Percentiles rank a stretch among this genome's conserved stretches.
Conservation (phyloP, 495 filamentous ascomycete genomes). For the Wilcoxina mikolae region DNA sequence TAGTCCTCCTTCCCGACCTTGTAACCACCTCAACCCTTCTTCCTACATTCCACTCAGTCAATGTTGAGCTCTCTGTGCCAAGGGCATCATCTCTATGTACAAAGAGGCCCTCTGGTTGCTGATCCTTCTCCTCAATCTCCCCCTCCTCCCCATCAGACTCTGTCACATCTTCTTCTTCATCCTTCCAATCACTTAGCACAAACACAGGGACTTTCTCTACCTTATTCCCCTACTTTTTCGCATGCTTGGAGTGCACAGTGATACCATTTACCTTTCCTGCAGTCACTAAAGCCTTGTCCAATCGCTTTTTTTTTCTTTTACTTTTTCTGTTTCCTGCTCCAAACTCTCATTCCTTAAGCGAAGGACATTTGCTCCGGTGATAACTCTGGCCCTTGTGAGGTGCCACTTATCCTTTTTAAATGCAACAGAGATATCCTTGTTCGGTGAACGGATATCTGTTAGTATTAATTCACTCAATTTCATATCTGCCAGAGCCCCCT, state of each 20-base stretch:
- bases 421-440: neutral
- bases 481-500: too few relatives aligned
- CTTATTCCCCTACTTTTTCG: neutral
- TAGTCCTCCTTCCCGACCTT: too few relatives aligned
- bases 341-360: neutral
- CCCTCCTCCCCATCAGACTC: neutral
- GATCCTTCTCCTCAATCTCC: neutral
- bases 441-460: too few relatives aligned
- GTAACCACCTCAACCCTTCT: slow-evolving; percentile 9
- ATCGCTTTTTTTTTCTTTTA: neutral
- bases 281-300: neutral
- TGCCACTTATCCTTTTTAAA: neutral
- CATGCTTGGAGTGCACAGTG: neutral
- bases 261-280: neutral
- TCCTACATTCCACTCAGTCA: neutral
- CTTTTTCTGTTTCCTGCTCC: neutral
- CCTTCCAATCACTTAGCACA: neutral
- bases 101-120: too few relatives aligned
- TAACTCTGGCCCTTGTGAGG: neutral
- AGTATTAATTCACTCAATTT: too few relatives aligned
- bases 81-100: neutral
- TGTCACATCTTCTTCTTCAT: neutral
- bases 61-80: neutral
- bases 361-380: neutral
- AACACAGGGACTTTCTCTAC: neutral